Conservation (phyloP, 148 eudicot species). For the Silene uniflora region DNA sequence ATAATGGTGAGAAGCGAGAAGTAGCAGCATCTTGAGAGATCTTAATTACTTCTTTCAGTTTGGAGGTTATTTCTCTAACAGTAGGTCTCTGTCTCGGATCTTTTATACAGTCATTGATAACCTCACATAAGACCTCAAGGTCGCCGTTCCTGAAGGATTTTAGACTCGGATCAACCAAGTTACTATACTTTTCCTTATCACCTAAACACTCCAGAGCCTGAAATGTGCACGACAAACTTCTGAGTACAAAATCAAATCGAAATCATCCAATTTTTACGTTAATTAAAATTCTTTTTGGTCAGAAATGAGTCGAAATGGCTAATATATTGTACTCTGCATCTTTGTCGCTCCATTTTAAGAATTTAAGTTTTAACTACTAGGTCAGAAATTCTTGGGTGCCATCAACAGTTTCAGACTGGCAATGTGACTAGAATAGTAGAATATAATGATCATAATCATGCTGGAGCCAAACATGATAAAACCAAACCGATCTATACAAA, state of each 20-base stretch:
- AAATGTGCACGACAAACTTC: background rate
- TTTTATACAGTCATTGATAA: constrained; percentile 29
- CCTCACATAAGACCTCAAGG: constrained; percentile 31
- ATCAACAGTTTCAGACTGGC: background rate
- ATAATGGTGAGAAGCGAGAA: constrained; percentile 52
- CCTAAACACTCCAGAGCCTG: constrained; percentile 30
- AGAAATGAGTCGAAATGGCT: too few relatives aligned
- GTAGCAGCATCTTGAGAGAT: constrained; percentile 40
- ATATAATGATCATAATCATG: background rate
- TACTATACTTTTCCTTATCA: constrained; percentile 25
- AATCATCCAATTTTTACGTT: background rate
- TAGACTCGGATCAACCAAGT: constrained; percentile 38
- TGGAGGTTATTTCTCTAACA: constrained; percentile 28
- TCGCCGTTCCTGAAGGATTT: constrained; percentile 32
- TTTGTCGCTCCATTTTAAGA: too few relatives aligned
- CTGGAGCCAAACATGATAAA: too few relatives aligned
- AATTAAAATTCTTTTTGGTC: background rate
- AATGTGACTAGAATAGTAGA: background rate
- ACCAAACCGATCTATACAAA: too few relatives aligned
- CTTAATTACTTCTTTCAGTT: constrained; percentile 24
- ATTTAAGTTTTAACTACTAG: background rate
- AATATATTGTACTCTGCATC: too few relatives aligned
- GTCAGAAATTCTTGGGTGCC: background rate
- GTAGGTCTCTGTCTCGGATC: constrained; percentile 38
- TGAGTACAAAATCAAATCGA: background rate